Conservation (phyloP, 1,284 basidiomycete species). For the Cryptococcus jaspeensis region DNA sequence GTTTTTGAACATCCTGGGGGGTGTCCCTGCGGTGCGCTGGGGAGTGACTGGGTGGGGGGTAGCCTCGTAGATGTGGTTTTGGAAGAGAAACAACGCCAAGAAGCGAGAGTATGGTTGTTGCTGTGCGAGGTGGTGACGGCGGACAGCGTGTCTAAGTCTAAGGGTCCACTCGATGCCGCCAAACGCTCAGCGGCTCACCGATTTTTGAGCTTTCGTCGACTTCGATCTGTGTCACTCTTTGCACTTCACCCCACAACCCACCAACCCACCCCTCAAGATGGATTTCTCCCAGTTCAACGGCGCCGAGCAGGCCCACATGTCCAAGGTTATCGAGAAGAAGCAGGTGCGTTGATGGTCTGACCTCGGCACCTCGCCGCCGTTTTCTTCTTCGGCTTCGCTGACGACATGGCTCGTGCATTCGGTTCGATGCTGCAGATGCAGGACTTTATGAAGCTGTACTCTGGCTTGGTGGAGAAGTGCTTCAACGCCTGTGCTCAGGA, state of each 20-base stretch:
- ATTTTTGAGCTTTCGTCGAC: too few relatives aligned
- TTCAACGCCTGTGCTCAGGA: conserved; percentile 95
- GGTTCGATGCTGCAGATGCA: conserved; percentile 69
- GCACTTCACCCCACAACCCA: not conserved
- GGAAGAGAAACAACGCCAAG: too few relatives aligned
- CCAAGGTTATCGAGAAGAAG: conserved; percentile 83
- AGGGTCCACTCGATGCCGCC: too few relatives aligned
- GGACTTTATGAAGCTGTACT: conserved; percentile 95
- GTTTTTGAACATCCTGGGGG: conserved; percentile 33
- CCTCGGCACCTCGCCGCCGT: not conserved
- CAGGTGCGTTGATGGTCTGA: conserved; percentile 61
- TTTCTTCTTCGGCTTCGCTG: not conserved
- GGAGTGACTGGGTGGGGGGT: too few relatives aligned
- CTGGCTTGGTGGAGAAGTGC: conserved; percentile 92
- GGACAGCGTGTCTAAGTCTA: too few relatives aligned
- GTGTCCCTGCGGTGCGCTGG: not conserved
- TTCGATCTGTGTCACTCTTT: not conserved
- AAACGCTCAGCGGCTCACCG: too few relatives aligned
- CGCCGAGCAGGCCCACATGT: conserved; percentile 87
- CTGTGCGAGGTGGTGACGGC: not conserved
- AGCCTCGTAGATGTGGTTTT: too few relatives aligned
- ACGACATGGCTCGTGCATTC: not conserved
- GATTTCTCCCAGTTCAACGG: conserved; percentile 81
- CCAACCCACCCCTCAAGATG: conserved; percentile 55
- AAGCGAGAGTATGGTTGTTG: not conserved